Conservation (phyloP, 495 filamentous ascomycete genomes). For the Aspergillus indologenus region DNA sequence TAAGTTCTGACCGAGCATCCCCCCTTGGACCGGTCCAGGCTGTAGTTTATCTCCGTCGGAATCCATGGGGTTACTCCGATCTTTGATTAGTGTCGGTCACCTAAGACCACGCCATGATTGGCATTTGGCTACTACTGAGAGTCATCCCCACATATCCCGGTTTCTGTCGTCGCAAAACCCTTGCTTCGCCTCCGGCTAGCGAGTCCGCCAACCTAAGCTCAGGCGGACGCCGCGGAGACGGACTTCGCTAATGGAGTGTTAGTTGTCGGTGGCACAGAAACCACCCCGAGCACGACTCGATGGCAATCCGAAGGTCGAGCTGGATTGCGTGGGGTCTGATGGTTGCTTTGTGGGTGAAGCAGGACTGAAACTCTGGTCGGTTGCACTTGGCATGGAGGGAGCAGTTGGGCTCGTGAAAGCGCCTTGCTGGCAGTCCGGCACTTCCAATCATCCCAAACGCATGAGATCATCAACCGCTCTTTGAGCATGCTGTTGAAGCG, state of each 20-base stretch:
- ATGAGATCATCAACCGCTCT: background rate
- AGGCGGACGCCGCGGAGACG: background rate
- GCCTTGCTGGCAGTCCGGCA: background rate
- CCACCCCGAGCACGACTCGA: background rate
- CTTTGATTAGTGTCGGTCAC: background rate
- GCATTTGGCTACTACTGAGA: background rate
- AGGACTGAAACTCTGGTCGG: background rate
- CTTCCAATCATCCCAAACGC: background rate
- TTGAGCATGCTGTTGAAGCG: background rate
- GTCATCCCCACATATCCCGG: background rate
- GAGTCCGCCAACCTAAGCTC: background rate
- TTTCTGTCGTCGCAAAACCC: background rate
- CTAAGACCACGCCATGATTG: background rate
- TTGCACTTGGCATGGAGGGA: background rate
- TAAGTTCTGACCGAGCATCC: background rate
- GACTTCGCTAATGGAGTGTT: background rate
- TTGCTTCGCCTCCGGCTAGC: background rate
- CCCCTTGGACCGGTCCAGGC: background rate
- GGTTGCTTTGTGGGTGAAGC: background rate
- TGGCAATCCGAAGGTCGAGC: background rate
- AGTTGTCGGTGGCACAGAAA: too few species aligned
- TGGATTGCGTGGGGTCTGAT: background rate
- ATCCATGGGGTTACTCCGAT: background rate
- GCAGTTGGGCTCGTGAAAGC: background rate
- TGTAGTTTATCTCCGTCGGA: background rate